phyloP scores from a whole-genome alignment of 352 stramenopile species.

The Phytophthora cajani region DNA sequence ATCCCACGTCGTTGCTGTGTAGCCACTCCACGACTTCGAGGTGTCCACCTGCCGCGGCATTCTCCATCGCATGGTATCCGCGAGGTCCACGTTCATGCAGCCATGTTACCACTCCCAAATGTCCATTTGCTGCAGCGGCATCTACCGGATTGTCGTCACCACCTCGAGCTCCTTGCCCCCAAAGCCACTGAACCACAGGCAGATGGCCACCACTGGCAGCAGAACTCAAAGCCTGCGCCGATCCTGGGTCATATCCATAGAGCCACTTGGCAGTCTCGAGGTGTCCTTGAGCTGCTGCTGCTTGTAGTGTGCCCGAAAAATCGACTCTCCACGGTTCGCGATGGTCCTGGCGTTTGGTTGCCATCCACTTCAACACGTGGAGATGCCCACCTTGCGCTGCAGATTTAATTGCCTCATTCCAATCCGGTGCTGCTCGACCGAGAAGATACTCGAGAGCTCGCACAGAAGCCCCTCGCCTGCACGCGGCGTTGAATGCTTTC shows the following conservation, averaged over 20 bases:
- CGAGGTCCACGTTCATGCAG: neutral
- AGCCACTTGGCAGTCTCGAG: neutral
- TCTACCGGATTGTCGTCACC: neutral
- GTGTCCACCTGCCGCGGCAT: neutral
- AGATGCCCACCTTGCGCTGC: neutral
- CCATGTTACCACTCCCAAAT: neutral
- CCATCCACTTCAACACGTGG: neutral
- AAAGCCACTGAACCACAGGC: neutral
- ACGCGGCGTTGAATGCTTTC: neutral
- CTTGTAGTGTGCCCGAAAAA: neutral
- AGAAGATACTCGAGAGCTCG: neutral
- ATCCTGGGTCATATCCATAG: neutral
- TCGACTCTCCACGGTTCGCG: neutral
- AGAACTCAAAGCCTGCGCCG: neutral
- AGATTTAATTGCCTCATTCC: neutral
- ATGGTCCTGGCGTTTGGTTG: neutral
- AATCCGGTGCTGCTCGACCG: neutral
- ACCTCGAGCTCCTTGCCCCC: neutral
- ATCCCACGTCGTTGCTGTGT: neutral
- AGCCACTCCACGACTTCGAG: neutral
- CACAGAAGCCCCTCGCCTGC: neutral
- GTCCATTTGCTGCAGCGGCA: neutral
- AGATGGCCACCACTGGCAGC: neutral
- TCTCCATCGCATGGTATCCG: neutral
- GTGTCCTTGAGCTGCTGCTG: neutral